Evolutionary conservation across 1,284 basidiomycete genomes (phyloP).

Genomic region (Fomitopsis pinicola): DNA sequence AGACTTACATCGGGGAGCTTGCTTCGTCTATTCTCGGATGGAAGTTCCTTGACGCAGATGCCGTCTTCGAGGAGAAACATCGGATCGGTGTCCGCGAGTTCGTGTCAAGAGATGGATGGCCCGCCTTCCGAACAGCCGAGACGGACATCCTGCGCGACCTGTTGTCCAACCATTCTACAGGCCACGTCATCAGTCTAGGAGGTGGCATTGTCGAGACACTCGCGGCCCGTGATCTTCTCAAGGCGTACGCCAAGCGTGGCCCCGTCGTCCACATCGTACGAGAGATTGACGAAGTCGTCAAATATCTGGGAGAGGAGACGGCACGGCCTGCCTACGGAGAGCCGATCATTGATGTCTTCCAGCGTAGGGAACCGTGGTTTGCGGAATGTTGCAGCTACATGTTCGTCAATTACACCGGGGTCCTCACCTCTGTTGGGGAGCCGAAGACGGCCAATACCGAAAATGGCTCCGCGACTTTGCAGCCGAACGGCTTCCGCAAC

Average conservation of each 20-base stretch:
- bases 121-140: constrained; percentile 69
- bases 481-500: constrained; percentile 25
- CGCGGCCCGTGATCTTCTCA: constrained; percentile 67
- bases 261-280: constrained; percentile 73
- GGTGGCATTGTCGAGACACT: constrained; percentile 93
- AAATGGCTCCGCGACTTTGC: not conserved
- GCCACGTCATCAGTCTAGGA: constrained; percentile 87
- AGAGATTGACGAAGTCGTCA: constrained; percentile 66
- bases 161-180: constrained; percentile 49
- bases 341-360: constrained; percentile 78
- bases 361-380: constrained; percentile 86
- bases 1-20: constrained; percentile 84
- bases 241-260: constrained; percentile 60
- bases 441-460: not conserved
- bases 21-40: constrained; percentile 76
- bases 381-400: constrained; percentile 81
- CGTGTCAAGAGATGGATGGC: constrained; percentile 77
- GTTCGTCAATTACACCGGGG: constrained; percentile 75
- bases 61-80: constrained; percentile 68
- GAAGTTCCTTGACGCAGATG: constrained; percentile 87
- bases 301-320: constrained; percentile 77
- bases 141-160: constrained; percentile 57
- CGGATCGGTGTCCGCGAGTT: constrained; percentile 69
- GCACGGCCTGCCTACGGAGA: constrained; percentile 87
- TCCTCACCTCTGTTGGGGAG: constrained; percentile 16